Evolutionary conservation across 495 filamentous ascomycete genomes (phyloP).

Genomic region (Aspergillus carlsbadensis): DNA sequence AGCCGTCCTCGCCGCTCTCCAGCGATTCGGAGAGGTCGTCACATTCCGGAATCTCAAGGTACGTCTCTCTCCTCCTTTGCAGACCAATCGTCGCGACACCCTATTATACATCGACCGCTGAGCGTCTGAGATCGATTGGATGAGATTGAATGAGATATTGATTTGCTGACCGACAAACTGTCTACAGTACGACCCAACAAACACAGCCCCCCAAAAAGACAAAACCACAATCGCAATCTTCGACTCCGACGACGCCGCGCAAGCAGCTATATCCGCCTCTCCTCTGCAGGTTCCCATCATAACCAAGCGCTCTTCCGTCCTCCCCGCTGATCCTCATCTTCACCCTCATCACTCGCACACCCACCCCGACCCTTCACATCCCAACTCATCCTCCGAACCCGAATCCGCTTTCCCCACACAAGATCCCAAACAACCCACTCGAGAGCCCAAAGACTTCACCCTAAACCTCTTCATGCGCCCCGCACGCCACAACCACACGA

Average conservation of each 20-base stretch:
- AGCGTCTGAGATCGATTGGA: too few species aligned
- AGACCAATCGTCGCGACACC: too few species aligned
- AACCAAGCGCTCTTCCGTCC: too few species aligned
- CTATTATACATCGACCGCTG: too few species aligned
- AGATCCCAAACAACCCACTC: too few species aligned
- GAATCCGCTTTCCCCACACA: too few species aligned
- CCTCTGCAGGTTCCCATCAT: slow-evolving; percentile 25
- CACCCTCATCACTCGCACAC: too few species aligned
- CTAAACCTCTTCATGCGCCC: neutral
- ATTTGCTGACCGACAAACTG: too few species aligned
- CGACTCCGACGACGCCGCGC: slow-evolving; percentile 33
- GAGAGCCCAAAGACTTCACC: neutral
- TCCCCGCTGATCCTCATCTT: too few species aligned
- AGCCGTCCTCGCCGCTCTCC: slow-evolving; percentile 66
- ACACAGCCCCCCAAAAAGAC: slow-evolving; percentile 6
- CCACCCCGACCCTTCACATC: too few species aligned
- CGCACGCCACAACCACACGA: slow-evolving; percentile 25
- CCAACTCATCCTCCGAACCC: too few species aligned
- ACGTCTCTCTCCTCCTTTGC: slow-evolving; percentile 13
- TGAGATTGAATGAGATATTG: too few species aligned
- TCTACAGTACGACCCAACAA: slow-evolving; percentile 25
- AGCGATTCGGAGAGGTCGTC: slow-evolving; percentile 73
- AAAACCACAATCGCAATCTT: slow-evolving; percentile 34
- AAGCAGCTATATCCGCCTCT: slow-evolving; percentile 33
- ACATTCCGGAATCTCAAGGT: slow-evolving; percentile 74